These are phyloP conservation scores for Pelargonium fulgidum DNA, from an alignment of 441 rosid species.

Conservation along the genomic window DNA sequence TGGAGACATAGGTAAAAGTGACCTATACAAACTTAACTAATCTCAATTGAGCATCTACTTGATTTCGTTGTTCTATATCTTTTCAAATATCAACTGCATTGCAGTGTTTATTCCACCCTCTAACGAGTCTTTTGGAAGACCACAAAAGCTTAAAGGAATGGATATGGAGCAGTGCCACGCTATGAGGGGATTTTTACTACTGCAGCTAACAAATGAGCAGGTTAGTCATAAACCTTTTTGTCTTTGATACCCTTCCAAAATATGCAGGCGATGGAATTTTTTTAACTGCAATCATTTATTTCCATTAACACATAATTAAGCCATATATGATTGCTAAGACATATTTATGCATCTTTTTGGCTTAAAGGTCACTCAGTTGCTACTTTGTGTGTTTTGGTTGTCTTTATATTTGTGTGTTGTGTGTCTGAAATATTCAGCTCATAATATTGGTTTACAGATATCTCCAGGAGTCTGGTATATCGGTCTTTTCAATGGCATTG, in stretches of 20 bases:
- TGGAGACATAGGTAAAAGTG: not conserved
- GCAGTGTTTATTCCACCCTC: conserved; percentile 37
- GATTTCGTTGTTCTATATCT: not conserved
- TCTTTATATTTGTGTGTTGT: too few species aligned
- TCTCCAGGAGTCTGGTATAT: conserved; percentile 83
- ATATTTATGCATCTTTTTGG: not conserved
- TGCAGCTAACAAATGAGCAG: conserved; percentile 80
- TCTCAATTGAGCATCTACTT: not conserved
- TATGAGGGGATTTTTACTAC: conserved; percentile 57
- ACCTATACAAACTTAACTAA: not conserved
- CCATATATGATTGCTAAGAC: not conserved
- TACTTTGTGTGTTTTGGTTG: too few species aligned
- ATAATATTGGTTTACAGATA: conserved; percentile 43
- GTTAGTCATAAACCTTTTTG: conserved; percentile 31
- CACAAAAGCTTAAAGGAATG: conserved; percentile 35
- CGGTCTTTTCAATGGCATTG: conserved; percentile 89
- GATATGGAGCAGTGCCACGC: conserved; percentile 71
- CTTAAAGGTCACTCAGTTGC: not conserved
- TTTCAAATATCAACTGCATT: not conserved
- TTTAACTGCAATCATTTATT: too few species aligned
- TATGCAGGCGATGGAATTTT: not conserved
- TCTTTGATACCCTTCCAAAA: not conserved
- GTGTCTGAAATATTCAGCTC: conserved; percentile 17
- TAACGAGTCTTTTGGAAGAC: conserved; percentile 48
- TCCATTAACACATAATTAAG: too few species aligned